Conservation (phyloP, 192 early-diverging fungal genomes). For the Entomortierella beljakovae region DNA sequence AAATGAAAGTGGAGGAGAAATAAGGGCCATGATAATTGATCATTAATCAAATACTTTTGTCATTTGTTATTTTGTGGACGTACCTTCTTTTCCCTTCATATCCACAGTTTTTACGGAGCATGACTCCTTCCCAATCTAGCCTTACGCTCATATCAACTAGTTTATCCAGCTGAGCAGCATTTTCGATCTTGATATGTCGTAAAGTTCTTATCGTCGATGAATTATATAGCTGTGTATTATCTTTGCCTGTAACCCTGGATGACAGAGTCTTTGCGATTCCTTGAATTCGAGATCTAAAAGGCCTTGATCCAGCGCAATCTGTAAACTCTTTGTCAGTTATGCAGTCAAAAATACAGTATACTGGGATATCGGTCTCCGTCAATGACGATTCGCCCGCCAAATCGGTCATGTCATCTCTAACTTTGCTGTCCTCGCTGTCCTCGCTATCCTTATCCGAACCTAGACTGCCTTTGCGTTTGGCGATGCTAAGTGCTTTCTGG, state of each 20-base stretch:
- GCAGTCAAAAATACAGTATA: slow-evolving; percentile 64
- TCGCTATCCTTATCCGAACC: slow-evolving; percentile 9
- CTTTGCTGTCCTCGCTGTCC: neutral
- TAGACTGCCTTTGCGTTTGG: neutral
- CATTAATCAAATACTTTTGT: neutral
- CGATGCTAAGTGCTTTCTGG: slow-evolving; percentile 25
- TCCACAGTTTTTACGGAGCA: slow-evolving; percentile 58
- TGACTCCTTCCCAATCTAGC: slow-evolving; percentile 67
- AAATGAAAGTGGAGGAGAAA: neutral
- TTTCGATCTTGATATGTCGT: slow-evolving; percentile 32
- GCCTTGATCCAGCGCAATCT: slow-evolving; percentile 15
- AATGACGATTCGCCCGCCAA: neutral
- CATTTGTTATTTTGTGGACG: neutral
- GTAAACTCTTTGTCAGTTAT: slow-evolving; percentile 50
- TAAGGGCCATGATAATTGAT: neutral
- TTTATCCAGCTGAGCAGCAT: slow-evolving; percentile 44
- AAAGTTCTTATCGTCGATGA: slow-evolving; percentile 21
- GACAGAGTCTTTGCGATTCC: slow-evolving; percentile 16
- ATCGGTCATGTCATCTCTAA: slow-evolving; percentile 1
- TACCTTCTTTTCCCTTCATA: slow-evolving; percentile 69
- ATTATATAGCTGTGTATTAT: neutral
- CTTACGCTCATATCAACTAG: slow-evolving; percentile 26
- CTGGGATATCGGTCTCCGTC: neutral
- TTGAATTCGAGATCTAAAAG: slow-evolving; percentile 46
- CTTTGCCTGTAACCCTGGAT: neutral